Percentiles rank a stretch among this genome's conserved stretches.
Evolutionary conservation across 2,329 filamentous ascomycete genomes (phyloP).

Genomic region (Huntiella savannae): DNA sequence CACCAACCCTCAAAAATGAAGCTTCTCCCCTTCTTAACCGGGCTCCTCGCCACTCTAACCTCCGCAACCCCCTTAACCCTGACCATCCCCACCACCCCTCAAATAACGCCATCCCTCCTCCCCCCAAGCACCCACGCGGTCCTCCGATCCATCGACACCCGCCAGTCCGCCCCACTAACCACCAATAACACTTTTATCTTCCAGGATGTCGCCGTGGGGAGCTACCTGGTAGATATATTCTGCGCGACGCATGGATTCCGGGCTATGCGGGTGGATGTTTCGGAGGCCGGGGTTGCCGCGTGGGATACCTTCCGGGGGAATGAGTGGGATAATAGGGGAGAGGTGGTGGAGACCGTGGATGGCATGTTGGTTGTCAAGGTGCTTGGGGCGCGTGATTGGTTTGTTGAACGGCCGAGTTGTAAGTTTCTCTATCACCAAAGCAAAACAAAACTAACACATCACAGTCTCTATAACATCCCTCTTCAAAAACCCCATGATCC

Average conservation of each 20-base stretch:
- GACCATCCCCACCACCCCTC: slow-evolving; percentile 25
- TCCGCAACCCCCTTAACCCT: slow-evolving; percentile 24
- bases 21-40: slow-evolving; percentile 16
- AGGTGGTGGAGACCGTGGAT: slow-evolving; percentile 27
- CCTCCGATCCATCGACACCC: slow-evolving; percentile 24
- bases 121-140: slow-evolving; percentile 50
- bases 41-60: slow-evolving; percentile 17
- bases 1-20: not conserved
- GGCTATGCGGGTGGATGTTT: slow-evolving; percentile 62
- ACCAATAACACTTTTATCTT: slow-evolving; percentile 57
- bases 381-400: slow-evolving; percentile 51
- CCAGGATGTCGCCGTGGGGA: slow-evolving; percentile 47
- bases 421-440: slow-evolving; percentile 21
- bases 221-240: slow-evolving; percentile 69
- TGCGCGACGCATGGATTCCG: slow-evolving; percentile 56
- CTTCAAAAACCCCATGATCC: slow-evolving; percentile 89
- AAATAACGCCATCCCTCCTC: slow-evolving; percentile 29
- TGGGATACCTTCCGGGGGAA: slow-evolving; percentile 83
- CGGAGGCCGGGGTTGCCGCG: slow-evolving; percentile 54
- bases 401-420: slow-evolving; percentile 58
- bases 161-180: slow-evolving; percentile 41
- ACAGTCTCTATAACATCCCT: slow-evolving; percentile 62
- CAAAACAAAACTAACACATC: not conserved
- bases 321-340: slow-evolving; percentile 75
- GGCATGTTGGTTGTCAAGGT: slow-evolving; percentile 40